Evolutionary conservation across 257 asterid species (phyloP), one percentile per base, ranked within the genome.

Genomic region (Salvia hispanica): DNA sequence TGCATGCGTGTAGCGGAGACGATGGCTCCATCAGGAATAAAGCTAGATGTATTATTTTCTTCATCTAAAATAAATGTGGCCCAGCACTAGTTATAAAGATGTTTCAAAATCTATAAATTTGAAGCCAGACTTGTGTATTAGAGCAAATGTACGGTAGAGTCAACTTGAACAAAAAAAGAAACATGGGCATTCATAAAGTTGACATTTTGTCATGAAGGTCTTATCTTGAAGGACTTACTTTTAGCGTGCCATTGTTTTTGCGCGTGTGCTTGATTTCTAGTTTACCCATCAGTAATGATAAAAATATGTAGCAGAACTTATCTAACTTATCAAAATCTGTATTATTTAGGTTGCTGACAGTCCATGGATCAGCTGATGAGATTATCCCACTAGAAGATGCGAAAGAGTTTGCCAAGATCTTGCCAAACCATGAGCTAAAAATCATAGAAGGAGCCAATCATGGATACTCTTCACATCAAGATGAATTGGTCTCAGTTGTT

Each of bases 311-410:
- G 40, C 51, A 16, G 5, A 53, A 36, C 8, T 0, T 7, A 6
- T n/a, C 53, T 78, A 60, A 67, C 52, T 28, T 13, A 39, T 54
- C 18, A 15, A 64, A 15, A 25, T 68, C 55, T 16, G 31, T 25
- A 25, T n/a, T 66, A 5, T 54, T 37, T 70, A 88, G 97, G 88
- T 89, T 91, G 40, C 71, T 86, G 73, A 86, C 90, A 6, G 87
- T 86, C 53, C 97, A 91, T 18, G 97, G 97, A 54, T 79, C 96
- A 5, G 87, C 64, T 6, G 97, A 91, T 59, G 93, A 85, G 61
- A 46, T 86, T 33, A 81, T 88, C 65, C 91, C 95, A 3, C 74
- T 81, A 10, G 95, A 80, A 62, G 97, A 88, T 79, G 96, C 88
- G 0, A 15, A 56, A 37, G 88, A 76, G 79, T 83, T 91, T 14